A percentile compares a stretch with the other conserved stretches of the same genome.
Conservation (phyloP, 208 protist genomes). For the Leishmania amazonensis region DNA sequence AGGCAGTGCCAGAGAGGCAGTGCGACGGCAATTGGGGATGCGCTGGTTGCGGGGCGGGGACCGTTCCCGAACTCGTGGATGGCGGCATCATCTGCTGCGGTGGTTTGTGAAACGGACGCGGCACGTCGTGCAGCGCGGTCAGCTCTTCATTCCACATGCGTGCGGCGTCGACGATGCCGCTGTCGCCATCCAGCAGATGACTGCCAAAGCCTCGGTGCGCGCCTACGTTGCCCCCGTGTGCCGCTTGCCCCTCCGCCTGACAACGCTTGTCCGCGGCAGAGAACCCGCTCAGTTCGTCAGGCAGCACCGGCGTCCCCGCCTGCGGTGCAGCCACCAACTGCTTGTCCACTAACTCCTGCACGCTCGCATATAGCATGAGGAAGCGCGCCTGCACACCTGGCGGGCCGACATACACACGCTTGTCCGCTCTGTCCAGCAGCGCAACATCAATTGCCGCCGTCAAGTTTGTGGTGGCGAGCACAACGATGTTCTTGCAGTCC, state of each 20-base stretch:
- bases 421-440: slow-evolving; percentile 97
- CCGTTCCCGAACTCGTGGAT: neutral
- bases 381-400: slow-evolving; percentile 80
- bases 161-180: neutral
- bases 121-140: neutral
- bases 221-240: neutral
- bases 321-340: slow-evolving; percentile 18
- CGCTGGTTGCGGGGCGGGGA: neutral
- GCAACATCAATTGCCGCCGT: slow-evolving; percentile 93
- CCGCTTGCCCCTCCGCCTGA: neutral
- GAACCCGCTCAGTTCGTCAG: neutral
- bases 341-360: slow-evolving; percentile 76
- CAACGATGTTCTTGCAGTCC: slow-evolving; percentile 86
- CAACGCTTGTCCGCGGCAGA: neutral
- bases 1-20: neutral
- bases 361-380: slow-evolving; percentile 71
- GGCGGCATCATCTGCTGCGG: neutral
- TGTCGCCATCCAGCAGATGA: neutral
- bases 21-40: neutral
- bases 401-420: slow-evolving; percentile 93
- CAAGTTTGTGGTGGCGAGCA: slow-evolving; percentile 97
- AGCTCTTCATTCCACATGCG: neutral
- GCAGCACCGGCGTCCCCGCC: neutral
- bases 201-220: neutral
- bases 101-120: neutral